These are phyloP conservation scores for Collariella sp. DNA, from an alignment of 495 filamentous ascomycete genomes.

Conservation along the genomic window DNA sequence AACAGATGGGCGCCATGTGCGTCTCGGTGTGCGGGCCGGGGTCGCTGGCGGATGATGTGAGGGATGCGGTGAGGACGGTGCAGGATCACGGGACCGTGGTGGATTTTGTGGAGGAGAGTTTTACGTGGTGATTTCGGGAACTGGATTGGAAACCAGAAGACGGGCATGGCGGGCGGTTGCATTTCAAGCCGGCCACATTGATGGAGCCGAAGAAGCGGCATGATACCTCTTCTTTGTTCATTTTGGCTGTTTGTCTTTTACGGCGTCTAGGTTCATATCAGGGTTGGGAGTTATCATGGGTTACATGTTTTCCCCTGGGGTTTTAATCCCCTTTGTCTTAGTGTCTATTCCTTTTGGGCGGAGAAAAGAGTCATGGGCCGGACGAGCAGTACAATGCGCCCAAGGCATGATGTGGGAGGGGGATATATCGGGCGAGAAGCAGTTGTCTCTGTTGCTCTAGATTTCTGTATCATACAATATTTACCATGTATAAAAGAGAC, in stretches of 20 bases:
- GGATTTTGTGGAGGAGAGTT: slow-evolving; percentile 81
- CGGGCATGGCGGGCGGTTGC: background rate
- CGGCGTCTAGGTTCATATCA: background rate
- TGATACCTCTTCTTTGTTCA: background rate
- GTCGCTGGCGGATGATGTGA: slow-evolving; percentile 71
- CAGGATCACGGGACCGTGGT: slow-evolving; percentile 53
- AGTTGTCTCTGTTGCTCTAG: too few species aligned
- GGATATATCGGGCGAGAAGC: too few species aligned
- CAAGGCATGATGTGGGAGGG: too few species aligned
- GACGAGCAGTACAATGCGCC: too few species aligned
- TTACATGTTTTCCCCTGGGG: background rate
- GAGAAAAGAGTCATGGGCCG: too few species aligned
- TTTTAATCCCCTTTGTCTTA: background rate
- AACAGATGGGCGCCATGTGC: slow-evolving; percentile 78
- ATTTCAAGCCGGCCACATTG: background rate
- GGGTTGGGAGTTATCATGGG: background rate
- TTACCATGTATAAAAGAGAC: too few species aligned
- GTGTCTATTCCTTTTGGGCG: background rate
- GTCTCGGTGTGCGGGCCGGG: slow-evolving; percentile 87
- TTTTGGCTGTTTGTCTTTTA: background rate
- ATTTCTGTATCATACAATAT: too few species aligned
- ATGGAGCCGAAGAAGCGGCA: background rate
- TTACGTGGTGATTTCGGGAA: slow-evolving; percentile 59
- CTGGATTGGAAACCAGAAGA: background rate
- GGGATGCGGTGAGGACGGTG: slow-evolving; percentile 59